Conservation (phyloP, 257 asterid species). For the Solanum pimpinellifolium region DNA sequence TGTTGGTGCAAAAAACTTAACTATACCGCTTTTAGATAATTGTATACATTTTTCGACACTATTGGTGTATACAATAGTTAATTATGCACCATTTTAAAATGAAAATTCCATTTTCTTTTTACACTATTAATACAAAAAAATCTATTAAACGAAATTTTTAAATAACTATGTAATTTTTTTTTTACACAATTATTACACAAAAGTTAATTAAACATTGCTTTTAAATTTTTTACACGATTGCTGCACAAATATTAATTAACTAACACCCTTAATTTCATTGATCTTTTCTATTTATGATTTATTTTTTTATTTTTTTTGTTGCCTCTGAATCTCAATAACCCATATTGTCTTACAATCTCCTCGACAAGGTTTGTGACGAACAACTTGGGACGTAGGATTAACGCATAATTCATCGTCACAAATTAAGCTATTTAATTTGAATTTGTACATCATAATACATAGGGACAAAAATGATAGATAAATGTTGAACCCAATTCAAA, state of each 20-base stretch:
- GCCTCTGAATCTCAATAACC: neutral
- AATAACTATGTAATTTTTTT: no score
- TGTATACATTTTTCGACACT: neutral
- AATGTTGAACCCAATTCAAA: neutral
- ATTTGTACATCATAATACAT: no score
- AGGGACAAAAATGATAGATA: neutral
- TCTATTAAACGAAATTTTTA: no score
- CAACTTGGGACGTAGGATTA: neutral
- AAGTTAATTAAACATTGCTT: neutral
- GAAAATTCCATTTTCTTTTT: no score
- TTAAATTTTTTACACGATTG: neutral
- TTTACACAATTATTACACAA: no score
- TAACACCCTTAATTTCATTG: neutral
- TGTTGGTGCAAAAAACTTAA: neutral
- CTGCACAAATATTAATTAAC: neutral
- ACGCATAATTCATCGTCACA: neutral
- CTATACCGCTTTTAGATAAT: neutral
- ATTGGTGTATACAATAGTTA: no score
- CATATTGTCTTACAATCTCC: neutral
- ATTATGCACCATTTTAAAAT: no score
- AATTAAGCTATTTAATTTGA: neutral
- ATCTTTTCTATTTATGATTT: neutral
- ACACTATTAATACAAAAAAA: neutral
- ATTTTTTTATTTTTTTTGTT: neutral
- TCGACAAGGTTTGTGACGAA: neutral